These are phyloP conservation scores for Auriscalpium microsporum DNA, from an alignment of 768 basidiomycete genomes.

Conservation along the genomic window DNA sequence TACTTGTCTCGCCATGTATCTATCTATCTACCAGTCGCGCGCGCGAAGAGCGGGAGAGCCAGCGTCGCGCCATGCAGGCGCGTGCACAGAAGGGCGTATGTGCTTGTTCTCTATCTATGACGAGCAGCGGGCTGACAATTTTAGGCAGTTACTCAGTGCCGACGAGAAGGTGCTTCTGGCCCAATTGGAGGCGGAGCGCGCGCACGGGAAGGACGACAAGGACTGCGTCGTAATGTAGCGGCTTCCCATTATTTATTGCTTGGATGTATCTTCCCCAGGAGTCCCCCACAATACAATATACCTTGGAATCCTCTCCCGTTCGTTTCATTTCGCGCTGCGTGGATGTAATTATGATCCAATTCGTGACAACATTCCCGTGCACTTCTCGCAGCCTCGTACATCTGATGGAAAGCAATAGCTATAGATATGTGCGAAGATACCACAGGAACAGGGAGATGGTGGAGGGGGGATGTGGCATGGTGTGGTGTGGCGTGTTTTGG, in stretches of 20 bases:
- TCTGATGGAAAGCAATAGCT: too few species aligned
- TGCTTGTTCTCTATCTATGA: conserved; percentile 6
- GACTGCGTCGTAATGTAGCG: conserved; percentile 52
- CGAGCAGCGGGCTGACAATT: neutral
- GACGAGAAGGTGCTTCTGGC: conserved; percentile 57
- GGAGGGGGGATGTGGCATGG: too few species aligned
- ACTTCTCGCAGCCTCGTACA: too few species aligned
- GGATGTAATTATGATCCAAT: too few species aligned
- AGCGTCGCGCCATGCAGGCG: conserved; percentile 59
- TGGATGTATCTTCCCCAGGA: too few species aligned
- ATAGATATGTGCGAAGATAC: too few species aligned
- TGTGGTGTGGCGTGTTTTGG: too few species aligned
- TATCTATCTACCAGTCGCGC: conserved; percentile 43
- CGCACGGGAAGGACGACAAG: conserved; percentile 25
- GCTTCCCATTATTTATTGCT: neutral
- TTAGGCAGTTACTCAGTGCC: conserved; percentile 44
- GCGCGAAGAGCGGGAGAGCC: conserved; percentile 65
- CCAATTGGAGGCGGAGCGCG: conserved; percentile 38
- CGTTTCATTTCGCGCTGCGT: too few species aligned
- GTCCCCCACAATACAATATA: too few species aligned
- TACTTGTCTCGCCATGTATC: conserved; percentile 7
- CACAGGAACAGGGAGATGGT: too few species aligned
- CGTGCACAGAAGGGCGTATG: conserved; percentile 71
- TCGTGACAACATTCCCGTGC: too few species aligned
- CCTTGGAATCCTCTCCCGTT: too few species aligned